These are phyloP conservation scores for Didymella keratinophila DNA, from an alignment of 2,329 filamentous ascomycete genomes.

Conservation along the genomic window DNA sequence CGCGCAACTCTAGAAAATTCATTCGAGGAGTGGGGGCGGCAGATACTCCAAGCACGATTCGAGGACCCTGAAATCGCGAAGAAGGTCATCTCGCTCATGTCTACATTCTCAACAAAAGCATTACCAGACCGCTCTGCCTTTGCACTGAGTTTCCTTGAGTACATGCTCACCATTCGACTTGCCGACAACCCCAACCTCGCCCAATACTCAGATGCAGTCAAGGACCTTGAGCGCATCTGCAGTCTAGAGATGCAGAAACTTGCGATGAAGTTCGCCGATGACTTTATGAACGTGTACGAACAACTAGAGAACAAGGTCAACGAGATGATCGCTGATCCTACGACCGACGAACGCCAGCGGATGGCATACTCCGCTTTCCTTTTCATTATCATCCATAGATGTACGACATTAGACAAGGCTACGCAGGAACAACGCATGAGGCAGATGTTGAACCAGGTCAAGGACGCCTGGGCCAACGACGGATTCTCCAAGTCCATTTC, in stretches of 20 bases:
- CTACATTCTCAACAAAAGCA: constrained; percentile 83
- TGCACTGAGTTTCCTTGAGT: constrained; percentile 88
- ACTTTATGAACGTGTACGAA: constrained; percentile 86
- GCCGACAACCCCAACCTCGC: constrained; percentile 73
- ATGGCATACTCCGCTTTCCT: constrained; percentile 89
- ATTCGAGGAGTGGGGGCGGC: constrained; percentile 76
- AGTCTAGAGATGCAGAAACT: constrained; percentile 88
- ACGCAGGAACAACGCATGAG: constrained; percentile 75
- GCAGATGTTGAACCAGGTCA: constrained; percentile 83
- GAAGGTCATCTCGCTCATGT: constrained; percentile 79
- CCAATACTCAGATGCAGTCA: constrained; percentile 85
- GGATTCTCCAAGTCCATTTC: constrained; percentile 73
- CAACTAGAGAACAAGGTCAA: constrained; percentile 84
- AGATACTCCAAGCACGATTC: constrained; percentile 73
- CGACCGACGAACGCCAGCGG: constrained; percentile 80
- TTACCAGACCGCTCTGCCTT: constrained; percentile 79
- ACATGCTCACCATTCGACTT: constrained; percentile 87
- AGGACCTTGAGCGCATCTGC: constrained; percentile 83
- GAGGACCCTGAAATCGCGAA: constrained; percentile 87
- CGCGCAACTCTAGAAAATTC: constrained; percentile 67
- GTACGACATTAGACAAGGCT: constrained; percentile 74
- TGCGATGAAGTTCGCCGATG: constrained; percentile 88
- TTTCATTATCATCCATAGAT: constrained; percentile 92
- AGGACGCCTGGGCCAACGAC: constrained; percentile 78
- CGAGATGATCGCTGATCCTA: constrained; percentile 76